Conservation (phyloP, 768 basidiomycete species). For the Floccularia luteovirens region DNA sequence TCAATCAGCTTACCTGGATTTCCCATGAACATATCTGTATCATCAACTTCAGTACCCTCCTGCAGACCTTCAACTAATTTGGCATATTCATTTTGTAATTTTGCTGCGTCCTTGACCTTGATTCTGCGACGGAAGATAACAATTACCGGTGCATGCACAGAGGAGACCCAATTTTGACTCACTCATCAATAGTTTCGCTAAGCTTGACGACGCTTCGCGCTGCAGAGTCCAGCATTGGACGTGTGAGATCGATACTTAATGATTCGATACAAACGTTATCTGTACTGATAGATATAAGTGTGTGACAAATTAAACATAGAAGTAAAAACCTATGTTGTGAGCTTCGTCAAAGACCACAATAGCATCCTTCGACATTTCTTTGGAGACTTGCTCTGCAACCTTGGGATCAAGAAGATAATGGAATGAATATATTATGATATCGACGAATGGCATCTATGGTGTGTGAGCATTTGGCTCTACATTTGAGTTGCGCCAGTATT, state of each 20-base stretch:
- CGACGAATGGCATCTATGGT: slow-evolving; percentile 85
- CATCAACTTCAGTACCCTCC: slow-evolving; percentile 53
- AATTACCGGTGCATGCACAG: not conserved
- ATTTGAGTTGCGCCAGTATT: not conserved
- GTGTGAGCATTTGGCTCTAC: not conserved
- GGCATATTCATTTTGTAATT: slow-evolving; percentile 94
- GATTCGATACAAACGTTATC: slow-evolving; percentile 99
- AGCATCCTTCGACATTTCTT: slow-evolving; percentile 94
- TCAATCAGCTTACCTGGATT: slow-evolving; percentile 63
- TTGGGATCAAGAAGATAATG: slow-evolving; percentile 98
- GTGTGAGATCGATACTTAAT: slow-evolving; percentile 90
- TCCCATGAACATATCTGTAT: slow-evolving; percentile 81
- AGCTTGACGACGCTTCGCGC: slow-evolving; percentile 80
- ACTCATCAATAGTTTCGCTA: slow-evolving; percentile 94
- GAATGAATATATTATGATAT: slow-evolving; percentile 97
- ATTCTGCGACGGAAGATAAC: slow-evolving; percentile 47
- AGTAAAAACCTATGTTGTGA: slow-evolving; percentile 85
- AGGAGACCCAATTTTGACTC: slow-evolving; percentile 17
- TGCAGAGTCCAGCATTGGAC: slow-evolving; percentile 97
- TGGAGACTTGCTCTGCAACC: slow-evolving; percentile 98
- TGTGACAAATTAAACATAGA: not conserved
- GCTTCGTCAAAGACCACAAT: slow-evolving; percentile 99
- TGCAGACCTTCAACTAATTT: slow-evolving; percentile 92
- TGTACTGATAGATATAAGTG: slow-evolving; percentile 29
- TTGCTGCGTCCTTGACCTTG: slow-evolving; percentile 87